Percentiles rank a stretch among this genome's conserved stretches.
phyloP scores from a whole-genome alignment of 768 basidiomycete genomes.

The Neoboletus subvelutipes region DNA sequence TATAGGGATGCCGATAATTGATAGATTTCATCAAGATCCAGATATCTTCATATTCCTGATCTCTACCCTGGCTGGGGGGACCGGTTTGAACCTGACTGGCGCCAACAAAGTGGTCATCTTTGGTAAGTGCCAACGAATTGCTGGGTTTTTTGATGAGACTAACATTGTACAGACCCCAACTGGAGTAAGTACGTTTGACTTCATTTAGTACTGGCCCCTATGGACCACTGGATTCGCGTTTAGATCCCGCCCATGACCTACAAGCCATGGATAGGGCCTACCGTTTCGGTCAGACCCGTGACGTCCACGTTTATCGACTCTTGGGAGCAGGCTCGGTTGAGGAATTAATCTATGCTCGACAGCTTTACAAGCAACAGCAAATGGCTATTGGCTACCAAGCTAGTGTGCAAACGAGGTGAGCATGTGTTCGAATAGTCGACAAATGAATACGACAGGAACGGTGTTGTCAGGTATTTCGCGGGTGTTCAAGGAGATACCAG shows the following conservation, averaged over 20 bases:
- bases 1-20: constrained; percentile 83
- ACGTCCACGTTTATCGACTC: constrained; percentile 81
- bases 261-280: constrained; percentile 90
- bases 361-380: constrained; percentile 92
- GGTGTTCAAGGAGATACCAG: constrained; percentile 77
- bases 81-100: constrained; percentile 85
- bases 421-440: neutral
- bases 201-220: neutral
- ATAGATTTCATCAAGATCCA: constrained; percentile 74
- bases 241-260: constrained; percentile 93
- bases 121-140: constrained; percentile 42
- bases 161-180: constrained; percentile 65
- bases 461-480: constrained; percentile 60
- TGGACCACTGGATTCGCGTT: neutral
- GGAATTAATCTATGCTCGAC: constrained; percentile 84
- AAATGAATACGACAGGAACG: neutral
- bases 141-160: constrained; percentile 1
- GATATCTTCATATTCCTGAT: constrained; percentile 81
- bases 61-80: constrained; percentile 89
- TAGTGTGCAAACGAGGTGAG: constrained; percentile 75
- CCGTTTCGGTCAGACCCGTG: constrained; percentile 82
- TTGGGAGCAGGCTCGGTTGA: constrained; percentile 86
- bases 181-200: constrained; percentile 72
- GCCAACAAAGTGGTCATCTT: constrained; percentile 96
- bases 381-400: constrained; percentile 90